Conservation (phyloP, 73 alveolate genomes). For the Urostyla sp. region DNA sequence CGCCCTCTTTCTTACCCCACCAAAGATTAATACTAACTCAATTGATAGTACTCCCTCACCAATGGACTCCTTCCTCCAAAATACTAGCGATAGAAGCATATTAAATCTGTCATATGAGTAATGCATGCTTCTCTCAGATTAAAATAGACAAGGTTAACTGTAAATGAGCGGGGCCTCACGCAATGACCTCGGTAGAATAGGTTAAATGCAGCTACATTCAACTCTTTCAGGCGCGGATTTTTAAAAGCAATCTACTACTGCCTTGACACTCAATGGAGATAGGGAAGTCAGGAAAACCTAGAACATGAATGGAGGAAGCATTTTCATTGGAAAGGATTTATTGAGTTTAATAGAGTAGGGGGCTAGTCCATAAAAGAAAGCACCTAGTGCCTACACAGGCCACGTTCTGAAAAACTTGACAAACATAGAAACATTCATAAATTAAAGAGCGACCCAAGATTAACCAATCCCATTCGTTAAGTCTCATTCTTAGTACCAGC, state of each 20-base stretch:
- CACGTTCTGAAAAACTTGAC: conserved; percentile 34
- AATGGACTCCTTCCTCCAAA: not conserved
- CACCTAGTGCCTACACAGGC: conserved; percentile 20
- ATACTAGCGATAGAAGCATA: too few species aligned
- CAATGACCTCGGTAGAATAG: not conserved
- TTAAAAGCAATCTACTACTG: not conserved
- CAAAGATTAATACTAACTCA: conserved; percentile 41
- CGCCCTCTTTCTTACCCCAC: conserved; percentile 60
- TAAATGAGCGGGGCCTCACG: not conserved
- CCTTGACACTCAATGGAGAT: not conserved
- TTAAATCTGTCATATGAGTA: not conserved
- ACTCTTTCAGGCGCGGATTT: not conserved
- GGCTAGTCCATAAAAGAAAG: not conserved
- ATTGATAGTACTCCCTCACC: conserved; percentile 33
- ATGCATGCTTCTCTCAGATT: not conserved
- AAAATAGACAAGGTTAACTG: not conserved
- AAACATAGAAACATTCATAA: conserved; percentile 14
- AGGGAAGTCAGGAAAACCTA: conserved; percentile 7
- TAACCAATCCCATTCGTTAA: not conserved
- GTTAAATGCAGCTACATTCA: not conserved
- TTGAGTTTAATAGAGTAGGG: conserved; percentile 33
- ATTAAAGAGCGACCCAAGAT: not conserved
- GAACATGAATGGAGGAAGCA: conserved; percentile 19
- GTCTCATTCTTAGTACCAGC: too few species aligned
- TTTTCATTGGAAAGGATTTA: conserved; percentile 29